Base-by-base conservation (phyloP, 179 eudicot species). In the Spergularia azorica region DNA sequence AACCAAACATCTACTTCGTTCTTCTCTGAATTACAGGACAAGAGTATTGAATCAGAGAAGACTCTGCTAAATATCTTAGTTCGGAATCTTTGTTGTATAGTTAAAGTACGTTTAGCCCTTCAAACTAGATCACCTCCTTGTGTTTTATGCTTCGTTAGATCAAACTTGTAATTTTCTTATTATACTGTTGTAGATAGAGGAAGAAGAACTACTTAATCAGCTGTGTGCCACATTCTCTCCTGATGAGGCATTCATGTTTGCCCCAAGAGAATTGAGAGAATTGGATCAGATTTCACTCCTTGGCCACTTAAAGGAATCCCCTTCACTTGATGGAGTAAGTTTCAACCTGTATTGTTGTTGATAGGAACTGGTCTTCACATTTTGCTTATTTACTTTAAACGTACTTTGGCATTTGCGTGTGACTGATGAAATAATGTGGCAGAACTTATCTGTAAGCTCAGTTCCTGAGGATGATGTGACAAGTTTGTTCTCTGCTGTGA, bases 171-270 rank as follows among this genome's bases (percentile, higher is more conserved):
- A 57, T 58, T 17, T 9, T 56, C 55, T 78, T 52, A 14, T 71
- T 67, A 70, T 81, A 15, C 66, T 83, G 73, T 32, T 81, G 65
- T 74, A 92, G 98, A 72, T 84, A 70, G 89, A 89, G 75, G 86
- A 79, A 54, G 91, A 84, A 70, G 95, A 89, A 68, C 77, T 95
- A 26, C 87, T 76, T 26, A 81, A 74, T 71, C 94, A 91, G 83
- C 88, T 95, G 63, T 87, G 87, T 26, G 88, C 88, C 67, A 83
- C 76, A 17, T 95, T 90, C 83, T 82, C 81, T 66, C 98, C 95
- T 46, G 99, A 95, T n/a, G 98, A 93, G 61, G 84, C 94, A 17
- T 88, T 90, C 79, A 85, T 95, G 84, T 95, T 88, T 76, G 92
- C 88, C 64, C 91, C 92, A 6, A 90, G 88, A 81, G 77, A 86